These are phyloP conservation scores for Rubia tinctorum DNA, from an alignment of 305 asterid species.

Conservation along the genomic window DNA sequence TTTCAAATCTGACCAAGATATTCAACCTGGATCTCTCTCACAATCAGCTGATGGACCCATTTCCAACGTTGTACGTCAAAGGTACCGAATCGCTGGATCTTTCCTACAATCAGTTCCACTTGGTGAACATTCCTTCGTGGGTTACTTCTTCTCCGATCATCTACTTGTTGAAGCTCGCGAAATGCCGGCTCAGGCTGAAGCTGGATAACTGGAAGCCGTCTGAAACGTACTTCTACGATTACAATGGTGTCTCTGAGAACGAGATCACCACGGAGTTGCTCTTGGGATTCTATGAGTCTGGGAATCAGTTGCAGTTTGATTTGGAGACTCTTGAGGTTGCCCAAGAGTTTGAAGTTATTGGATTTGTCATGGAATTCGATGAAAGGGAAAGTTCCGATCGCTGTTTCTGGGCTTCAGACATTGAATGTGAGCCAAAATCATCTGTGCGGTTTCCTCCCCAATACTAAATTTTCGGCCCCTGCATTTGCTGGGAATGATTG, in stretches of 20 bases:
- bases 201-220: constrained; percentile 68
- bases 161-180: constrained; percentile 68
- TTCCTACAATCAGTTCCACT: constrained; percentile 62
- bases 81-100: constrained; percentile 79
- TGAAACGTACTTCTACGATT: constrained; percentile 62
- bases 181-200: constrained; percentile 73
- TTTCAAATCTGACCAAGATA: constrained; percentile 76
- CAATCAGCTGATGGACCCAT: constrained; percentile 66
- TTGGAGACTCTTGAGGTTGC: constrained; percentile 47
- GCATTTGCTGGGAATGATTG: constrained; percentile 68
- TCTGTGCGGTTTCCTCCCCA: constrained; percentile 75
- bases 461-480: constrained; percentile 52
- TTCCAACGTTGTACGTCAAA: constrained; percentile 54
- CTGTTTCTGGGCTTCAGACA: constrained; percentile 39
- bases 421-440: constrained; percentile 73
- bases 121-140: constrained; percentile 67
- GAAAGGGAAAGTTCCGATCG: constrained; percentile 61
- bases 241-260: constrained; percentile 73
- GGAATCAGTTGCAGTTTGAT: constrained; percentile 59
- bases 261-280: constrained; percentile 61
- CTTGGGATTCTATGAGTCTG: constrained; percentile 67
- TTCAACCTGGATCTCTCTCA: constrained; percentile 75
- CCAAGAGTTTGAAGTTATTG: constrained; percentile 46
- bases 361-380: constrained; percentile 36
- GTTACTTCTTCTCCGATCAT: constrained; percentile 62